Base-by-base conservation (phyloP, 140 eudicot species). In the Flaveria floridana region DNA sequence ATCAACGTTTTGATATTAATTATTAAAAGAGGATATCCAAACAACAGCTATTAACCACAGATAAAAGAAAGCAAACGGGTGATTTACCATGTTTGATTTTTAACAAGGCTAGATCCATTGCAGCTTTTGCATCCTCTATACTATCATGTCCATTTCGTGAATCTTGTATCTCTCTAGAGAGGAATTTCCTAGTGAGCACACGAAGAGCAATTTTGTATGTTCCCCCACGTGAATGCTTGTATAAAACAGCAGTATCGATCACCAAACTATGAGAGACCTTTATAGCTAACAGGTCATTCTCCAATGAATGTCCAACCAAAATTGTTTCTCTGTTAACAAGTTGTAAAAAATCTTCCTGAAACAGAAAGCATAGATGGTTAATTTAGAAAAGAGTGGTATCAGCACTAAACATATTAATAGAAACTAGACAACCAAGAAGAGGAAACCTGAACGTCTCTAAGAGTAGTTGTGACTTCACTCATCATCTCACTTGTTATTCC, bases 261-360 rank as follows among this genome's bases (percentile, higher is more conserved):
- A 95, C 95, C 82, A 87, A 81, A 75, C 76, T 80, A 76, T 95
- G 99, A 50, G 80, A 78, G 20, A 95, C 86, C 82, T 95, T 87
- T 62, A 95, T 73, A 44, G 97, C 96, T 76, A 87, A 73, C 79
- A 95, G 80, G 83, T 95, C 99, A 59, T 95, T 95, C 83, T 95
- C 99, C 79, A 95, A 81, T 23, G 99, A 95, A 72, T 95, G 97
- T 42, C 99, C 99, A 84, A 95, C 94, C 67, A 95, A 86, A 80
- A 91, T 74, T 11, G 97, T 95, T 82, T 95, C 97, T 71, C 76
- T 85, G 77, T 85, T 62, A 72, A 95, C 96, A 71, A 91, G 67
- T 62, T 80, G 80, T 65, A 95, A 63, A 80, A 95, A 88, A 41
- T 82, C 90, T 68, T 88, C 96, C 97, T 91, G 90, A 61, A 87